Conservation (phyloP, 768 basidiomycete genomes). For the Lactifluus echinatus region DNA sequence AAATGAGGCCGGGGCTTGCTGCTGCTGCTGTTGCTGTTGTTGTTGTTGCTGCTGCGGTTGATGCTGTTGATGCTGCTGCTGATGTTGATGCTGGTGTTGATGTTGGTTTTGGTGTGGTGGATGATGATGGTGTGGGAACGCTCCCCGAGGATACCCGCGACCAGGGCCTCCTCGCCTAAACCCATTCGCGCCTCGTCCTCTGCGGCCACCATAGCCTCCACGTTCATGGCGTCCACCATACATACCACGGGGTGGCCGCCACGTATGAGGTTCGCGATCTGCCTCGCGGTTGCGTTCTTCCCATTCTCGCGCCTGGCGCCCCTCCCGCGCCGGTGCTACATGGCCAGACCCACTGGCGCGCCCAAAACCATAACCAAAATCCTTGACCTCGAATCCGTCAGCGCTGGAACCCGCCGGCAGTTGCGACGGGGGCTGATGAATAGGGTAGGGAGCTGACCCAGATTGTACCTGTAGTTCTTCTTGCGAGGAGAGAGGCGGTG, state of each 20-base stretch:
- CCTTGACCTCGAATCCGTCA: conserved; percentile 45
- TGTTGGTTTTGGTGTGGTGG: neutral
- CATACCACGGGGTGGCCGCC: conserved; percentile 30
- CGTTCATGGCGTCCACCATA: conserved; percentile 18
- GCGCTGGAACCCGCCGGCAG: conserved; percentile 19
- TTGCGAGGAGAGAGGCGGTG: conserved; percentile 3
- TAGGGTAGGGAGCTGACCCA: conserved; percentile 12
- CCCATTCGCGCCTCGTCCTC: conserved; percentile 22
- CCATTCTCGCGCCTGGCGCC: conserved; percentile 24
- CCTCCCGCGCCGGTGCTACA: conserved; percentile 26
- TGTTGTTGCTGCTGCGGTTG: neutral
- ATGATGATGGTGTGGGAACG: conserved; percentile 2
- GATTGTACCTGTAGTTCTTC: conserved; percentile 15
- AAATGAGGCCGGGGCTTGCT: conserved; percentile 10
- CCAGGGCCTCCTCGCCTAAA: conserved; percentile 24
- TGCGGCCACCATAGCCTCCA: conserved; percentile 17
- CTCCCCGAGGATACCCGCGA: conserved; percentile 13
- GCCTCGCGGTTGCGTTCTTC: conserved; percentile 24
- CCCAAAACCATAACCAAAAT: conserved; percentile 62
- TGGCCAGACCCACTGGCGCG: conserved; percentile 32
- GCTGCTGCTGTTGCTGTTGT: conserved; percentile 2
- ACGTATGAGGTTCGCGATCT: conserved; percentile 20
- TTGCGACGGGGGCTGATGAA: conserved; percentile 11
- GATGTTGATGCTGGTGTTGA: neutral
- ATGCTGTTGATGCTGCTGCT: conserved; percentile 1